Percentiles rank a stretch among this genome's conserved stretches.
phyloP scores from a whole-genome alignment of 2,329 filamentous ascomycete species.

The Ceratocystis harringtonii region DNA sequence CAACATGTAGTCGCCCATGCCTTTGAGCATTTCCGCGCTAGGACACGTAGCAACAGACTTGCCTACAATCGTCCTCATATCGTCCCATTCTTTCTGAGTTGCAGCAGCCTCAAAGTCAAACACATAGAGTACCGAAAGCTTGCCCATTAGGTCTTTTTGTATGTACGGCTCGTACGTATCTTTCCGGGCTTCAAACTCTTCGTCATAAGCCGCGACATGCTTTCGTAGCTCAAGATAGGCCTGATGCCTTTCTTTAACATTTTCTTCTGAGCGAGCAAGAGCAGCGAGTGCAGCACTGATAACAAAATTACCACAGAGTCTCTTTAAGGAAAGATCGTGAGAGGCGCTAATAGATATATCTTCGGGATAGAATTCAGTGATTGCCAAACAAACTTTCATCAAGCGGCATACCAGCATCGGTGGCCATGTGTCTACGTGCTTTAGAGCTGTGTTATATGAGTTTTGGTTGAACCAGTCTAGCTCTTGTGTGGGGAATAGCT shows the following conservation, averaged over 20 bases:
- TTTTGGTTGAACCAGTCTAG: conserved; percentile 75
- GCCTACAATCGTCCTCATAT: conserved; percentile 44
- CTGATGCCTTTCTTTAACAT: conserved; percentile 37
- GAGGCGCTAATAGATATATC: conserved; percentile 29
- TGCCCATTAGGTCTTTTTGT: conserved; percentile 39
- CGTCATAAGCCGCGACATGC: conserved; percentile 46
- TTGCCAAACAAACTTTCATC: conserved; percentile 35
- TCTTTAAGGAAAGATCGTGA: conserved; percentile 41
- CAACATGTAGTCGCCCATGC: conserved; percentile 52
- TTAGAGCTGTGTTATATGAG: conserved; percentile 61
- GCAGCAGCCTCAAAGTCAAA: conserved; percentile 69
- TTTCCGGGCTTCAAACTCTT: conserved; percentile 14
- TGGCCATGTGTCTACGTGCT: conserved; percentile 40
- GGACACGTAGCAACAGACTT: conserved; percentile 30
- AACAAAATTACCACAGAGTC: conserved; percentile 58
- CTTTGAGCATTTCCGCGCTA: conserved; percentile 37
- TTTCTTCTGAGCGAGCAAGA: conserved; percentile 36
- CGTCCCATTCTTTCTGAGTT: conserved; percentile 51
- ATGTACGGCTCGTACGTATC: conserved; percentile 11
- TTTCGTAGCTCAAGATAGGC: conserved; percentile 46
- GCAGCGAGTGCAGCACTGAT: conserved; percentile 37
- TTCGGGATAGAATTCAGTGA: conserved; percentile 37
- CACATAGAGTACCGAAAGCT: conserved; percentile 51
- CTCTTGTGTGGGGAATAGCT: conserved; percentile 46
- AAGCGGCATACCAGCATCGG: conserved; percentile 41